These are phyloP conservation scores for Xylariaceae sp. DNA, from an alignment of 2,329 filamentous ascomycete genomes.

Conservation along the genomic window DNA sequence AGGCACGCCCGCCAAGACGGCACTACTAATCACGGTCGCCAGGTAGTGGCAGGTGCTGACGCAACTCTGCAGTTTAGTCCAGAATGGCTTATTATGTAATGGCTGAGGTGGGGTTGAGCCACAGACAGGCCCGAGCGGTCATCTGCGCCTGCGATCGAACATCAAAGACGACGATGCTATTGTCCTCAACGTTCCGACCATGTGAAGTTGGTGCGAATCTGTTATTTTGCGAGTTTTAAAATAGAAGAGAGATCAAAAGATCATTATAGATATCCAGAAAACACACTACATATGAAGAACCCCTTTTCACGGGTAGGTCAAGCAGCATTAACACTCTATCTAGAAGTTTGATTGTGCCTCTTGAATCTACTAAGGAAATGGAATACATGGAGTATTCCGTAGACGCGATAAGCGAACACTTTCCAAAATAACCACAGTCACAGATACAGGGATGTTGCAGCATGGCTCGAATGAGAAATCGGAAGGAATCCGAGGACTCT, in stretches of 20 bases:
- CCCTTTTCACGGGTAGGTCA: too few relatives aligned
- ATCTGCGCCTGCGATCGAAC: background rate
- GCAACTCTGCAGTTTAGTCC: background rate
- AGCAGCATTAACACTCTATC: too few relatives aligned
- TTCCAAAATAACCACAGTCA: background rate
- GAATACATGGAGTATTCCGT: too few relatives aligned
- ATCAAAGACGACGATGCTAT: background rate
- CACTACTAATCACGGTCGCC: background rate
- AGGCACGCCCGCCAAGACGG: constrained; percentile 2
- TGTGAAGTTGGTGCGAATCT: too few relatives aligned
- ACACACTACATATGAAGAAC: too few relatives aligned
- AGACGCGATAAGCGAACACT: background rate
- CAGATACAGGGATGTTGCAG: background rate
- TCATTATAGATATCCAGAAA: too few relatives aligned
- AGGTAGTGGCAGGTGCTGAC: background rate
- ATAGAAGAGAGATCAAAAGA: too few relatives aligned
- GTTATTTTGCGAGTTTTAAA: too few relatives aligned
- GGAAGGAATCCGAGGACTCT: background rate
- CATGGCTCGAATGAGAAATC: background rate
- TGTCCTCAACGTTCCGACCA: background rate
- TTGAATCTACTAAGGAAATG: too few relatives aligned
- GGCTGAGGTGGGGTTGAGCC: background rate
- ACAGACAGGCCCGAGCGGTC: background rate
- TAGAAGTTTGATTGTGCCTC: too few relatives aligned
- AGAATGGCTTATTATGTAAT: background rate